phyloP scores from a whole-genome alignment of 371 early-diverging fungal genomes.

The Rhizopus arrhizus region DNA sequence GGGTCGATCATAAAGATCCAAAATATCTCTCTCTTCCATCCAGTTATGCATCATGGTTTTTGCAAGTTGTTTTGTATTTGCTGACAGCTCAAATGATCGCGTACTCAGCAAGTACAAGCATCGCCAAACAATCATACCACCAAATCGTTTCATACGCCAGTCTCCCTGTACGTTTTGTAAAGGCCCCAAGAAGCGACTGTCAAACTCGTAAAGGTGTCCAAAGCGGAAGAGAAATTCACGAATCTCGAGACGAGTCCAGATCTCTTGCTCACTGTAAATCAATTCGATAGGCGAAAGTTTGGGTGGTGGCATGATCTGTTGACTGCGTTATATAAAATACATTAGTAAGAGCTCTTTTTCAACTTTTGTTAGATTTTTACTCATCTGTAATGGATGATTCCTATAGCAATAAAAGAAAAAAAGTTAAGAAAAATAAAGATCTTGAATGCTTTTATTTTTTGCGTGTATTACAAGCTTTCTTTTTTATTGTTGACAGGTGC shows the following conservation, averaged over 20 bases:
- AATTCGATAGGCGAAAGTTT: slow-evolving; percentile 25
- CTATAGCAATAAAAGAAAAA: neutral
- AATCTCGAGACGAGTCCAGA: slow-evolving; percentile 50
- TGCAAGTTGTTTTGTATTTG: slow-evolving; percentile 6
- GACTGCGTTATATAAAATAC: neutral
- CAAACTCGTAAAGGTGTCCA: slow-evolving; percentile 36
- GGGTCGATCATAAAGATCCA: slow-evolving; percentile 2
- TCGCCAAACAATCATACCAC: slow-evolving; percentile 28
- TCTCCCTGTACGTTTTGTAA: slow-evolving; percentile 50
- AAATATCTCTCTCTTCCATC: slow-evolving; percentile 26
- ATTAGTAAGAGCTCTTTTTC: neutral
- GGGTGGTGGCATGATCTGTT: slow-evolving; percentile 24
- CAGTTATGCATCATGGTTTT: slow-evolving; percentile 19
- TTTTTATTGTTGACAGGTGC: slow-evolving; percentile 6
- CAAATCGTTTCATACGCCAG: slow-evolving; percentile 41
- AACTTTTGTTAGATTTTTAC: neutral
- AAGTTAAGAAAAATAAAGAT: too few relatives aligned
- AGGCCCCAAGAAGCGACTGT: slow-evolving; percentile 20
- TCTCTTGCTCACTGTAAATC: slow-evolving; percentile 37
- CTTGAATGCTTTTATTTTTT: too few relatives aligned
- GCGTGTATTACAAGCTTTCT: neutral
- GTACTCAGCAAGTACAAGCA: slow-evolving; percentile 10
- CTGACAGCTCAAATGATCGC: slow-evolving; percentile 8
- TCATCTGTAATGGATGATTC: neutral
- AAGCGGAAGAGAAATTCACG: slow-evolving; percentile 51